These are phyloP conservation scores for Haplosporangium sp. DNA, from an alignment of 371 early-diverging fungal genomes.

Conservation along the genomic window DNA sequence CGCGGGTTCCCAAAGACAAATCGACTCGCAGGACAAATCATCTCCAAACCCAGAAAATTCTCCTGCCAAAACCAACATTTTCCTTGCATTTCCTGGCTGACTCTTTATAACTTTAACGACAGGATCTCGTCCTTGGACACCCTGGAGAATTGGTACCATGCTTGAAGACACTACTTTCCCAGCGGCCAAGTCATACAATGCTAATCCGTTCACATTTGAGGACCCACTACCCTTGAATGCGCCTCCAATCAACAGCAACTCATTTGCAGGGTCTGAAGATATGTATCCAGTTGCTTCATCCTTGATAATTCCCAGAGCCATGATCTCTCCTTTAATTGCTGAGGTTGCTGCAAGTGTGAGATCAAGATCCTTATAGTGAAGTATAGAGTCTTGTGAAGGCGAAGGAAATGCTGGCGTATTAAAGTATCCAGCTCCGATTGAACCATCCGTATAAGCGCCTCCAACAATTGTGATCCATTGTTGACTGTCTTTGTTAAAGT, in stretches of 20 bases:
- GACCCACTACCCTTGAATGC: conserved; percentile 32
- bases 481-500: conserved; percentile 14
- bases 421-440: conserved; percentile 32
- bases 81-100: conserved; percentile 25
- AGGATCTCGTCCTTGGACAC: conserved; percentile 12
- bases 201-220: conserved; percentile 29
- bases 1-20: conserved; percentile 59
- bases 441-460: conserved; percentile 18
- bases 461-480: conserved; percentile 43
- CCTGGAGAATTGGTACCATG: conserved; percentile 23
- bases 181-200: conserved; percentile 57
- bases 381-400: not conserved
- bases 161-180: conserved; percentile 12
- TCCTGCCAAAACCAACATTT: conserved; percentile 63
- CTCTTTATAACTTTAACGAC: conserved; percentile 61
- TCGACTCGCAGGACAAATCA: conserved; percentile 55
- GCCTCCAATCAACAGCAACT: conserved; percentile 68
- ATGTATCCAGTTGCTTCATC: conserved; percentile 21
- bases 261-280: conserved; percentile 17
- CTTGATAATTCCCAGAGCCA: conserved; percentile 34
- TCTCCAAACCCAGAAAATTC: conserved; percentile 65
- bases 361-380: conserved; percentile 15
- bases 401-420: conserved; percentile 13
- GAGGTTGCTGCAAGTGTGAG: not conserved
- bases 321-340: conserved; percentile 23